These are phyloP conservation scores for Cyathus olla DNA, from an alignment of 1,284 basidiomycete species.

Conservation along the genomic window DNA sequence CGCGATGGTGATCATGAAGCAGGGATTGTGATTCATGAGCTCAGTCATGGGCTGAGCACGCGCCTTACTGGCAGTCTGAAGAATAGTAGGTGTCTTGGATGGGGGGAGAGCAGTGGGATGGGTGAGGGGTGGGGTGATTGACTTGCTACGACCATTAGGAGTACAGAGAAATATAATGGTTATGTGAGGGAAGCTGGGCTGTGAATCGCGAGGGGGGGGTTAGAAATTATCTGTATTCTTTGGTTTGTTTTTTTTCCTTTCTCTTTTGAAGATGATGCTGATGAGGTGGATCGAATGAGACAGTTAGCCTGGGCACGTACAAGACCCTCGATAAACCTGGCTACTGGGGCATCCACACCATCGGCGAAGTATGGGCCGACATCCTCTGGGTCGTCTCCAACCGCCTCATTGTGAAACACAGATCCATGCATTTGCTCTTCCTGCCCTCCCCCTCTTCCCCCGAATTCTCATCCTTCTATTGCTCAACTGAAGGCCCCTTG, in stretches of 20 bases:
- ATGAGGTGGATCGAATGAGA: slow-evolving; percentile 58
- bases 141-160: slow-evolving; percentile 87
- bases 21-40: slow-evolving; percentile 93
- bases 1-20: slow-evolving; percentile 96
- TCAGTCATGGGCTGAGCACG: slow-evolving; percentile 91
- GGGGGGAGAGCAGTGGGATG: slow-evolving; percentile 97
- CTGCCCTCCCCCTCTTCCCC: slow-evolving; percentile 68
- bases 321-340: slow-evolving; percentile 95
- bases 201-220: slow-evolving; percentile 85
- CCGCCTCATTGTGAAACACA: slow-evolving; percentile 83
- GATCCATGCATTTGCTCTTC: slow-evolving; percentile 84
- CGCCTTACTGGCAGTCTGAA: slow-evolving; percentile 94
- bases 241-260: slow-evolving; percentile 49
- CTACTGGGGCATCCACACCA: slow-evolving; percentile 93
- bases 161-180: slow-evolving; percentile 77
- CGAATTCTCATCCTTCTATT: slow-evolving; percentile 83
- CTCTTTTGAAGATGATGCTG: background rate
- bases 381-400: slow-evolving; percentile 90
- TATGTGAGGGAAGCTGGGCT: slow-evolving; percentile 95
- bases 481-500: slow-evolving; percentile 58
- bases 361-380: slow-evolving; percentile 97
- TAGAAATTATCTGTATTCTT: slow-evolving; percentile 88
- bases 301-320: slow-evolving; percentile 92
- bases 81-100: slow-evolving; percentile 94
- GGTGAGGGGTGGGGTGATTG: slow-evolving; percentile 96